phyloP scores from a whole-genome alignment of 2,329 filamentous ascomycete genomes.

The Calonectria hongkongensis region DNA sequence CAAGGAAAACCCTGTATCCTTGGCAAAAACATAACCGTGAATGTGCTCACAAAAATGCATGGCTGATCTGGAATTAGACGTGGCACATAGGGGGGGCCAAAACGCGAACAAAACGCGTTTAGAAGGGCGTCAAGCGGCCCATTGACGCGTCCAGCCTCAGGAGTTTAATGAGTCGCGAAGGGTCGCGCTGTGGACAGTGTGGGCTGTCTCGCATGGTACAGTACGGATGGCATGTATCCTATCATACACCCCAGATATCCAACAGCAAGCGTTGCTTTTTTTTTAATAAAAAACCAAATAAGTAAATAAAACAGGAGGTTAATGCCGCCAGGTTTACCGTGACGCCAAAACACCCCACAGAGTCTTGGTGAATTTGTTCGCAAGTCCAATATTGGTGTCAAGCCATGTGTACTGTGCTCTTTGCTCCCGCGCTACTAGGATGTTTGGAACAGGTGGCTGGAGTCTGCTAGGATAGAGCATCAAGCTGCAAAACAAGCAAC shows the following conservation, averaged over 20 bases:
- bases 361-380: too few species aligned
- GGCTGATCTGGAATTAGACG: conserved; percentile 43
- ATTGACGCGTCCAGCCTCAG: conserved; percentile 30
- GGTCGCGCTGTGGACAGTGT: not conserved
- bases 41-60: conserved; percentile 37
- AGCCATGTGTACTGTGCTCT: too few species aligned
- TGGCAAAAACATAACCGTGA: not conserved
- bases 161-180: conserved; percentile 32
- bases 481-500: conserved; percentile 42
- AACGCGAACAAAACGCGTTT: conserved; percentile 51
- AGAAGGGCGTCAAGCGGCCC: conserved; percentile 45
- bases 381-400: too few species aligned
- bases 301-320: not conserved
- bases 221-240: too few species aligned
- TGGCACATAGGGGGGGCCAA: conserved; percentile 34
- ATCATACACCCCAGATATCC: too few species aligned
- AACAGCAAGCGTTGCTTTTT: too few species aligned
- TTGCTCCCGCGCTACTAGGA: not conserved
- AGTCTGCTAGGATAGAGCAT: not conserved
- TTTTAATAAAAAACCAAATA: not conserved
- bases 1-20: conserved; percentile 5
- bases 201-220: too few species aligned
- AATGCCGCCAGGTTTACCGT: not conserved
- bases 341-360: too few species aligned
- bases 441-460: conserved; percentile 29